phyloP scores from a whole-genome alignment of 805 yeast species.

The Ogataea populi-albae region DNA sequence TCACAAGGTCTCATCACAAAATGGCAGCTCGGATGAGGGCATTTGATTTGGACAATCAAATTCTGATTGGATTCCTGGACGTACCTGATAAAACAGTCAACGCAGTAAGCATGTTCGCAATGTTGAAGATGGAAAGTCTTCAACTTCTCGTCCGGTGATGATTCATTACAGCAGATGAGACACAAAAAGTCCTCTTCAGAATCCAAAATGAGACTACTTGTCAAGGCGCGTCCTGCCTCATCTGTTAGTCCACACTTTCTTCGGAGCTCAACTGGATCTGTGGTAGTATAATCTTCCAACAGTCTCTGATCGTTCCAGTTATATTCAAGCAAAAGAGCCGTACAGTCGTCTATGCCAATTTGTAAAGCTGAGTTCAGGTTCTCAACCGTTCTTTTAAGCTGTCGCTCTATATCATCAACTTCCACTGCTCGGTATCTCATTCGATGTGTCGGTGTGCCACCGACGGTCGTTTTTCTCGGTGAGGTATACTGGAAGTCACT shows the following conservation, averaged over 20 bases:
- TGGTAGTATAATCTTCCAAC: slow-evolving; percentile 49
- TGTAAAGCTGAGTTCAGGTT: slow-evolving; percentile 38
- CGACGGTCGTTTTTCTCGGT: slow-evolving; percentile 17
- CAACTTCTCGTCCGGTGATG: slow-evolving; percentile 29
- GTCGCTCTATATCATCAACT: slow-evolving; percentile 32
- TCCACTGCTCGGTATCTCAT: slow-evolving; percentile 27
- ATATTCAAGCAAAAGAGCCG: slow-evolving; percentile 44
- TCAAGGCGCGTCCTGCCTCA: slow-evolving; percentile 37
- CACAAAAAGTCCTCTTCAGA: slow-evolving; percentile 44
- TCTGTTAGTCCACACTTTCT: slow-evolving; percentile 30
- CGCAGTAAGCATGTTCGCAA: slow-evolving; percentile 74
- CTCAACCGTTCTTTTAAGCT: slow-evolving; percentile 27
- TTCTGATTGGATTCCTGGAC: slow-evolving; percentile 41
- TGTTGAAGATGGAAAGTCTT: slow-evolving; percentile 44
- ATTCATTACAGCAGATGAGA: slow-evolving; percentile 69
- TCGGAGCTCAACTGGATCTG: slow-evolving; percentile 31
- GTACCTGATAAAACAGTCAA: slow-evolving; percentile 64
- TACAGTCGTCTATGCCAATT: slow-evolving; percentile 37
- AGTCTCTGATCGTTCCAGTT: slow-evolving; percentile 60
- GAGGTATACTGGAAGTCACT: slow-evolving; percentile 18
- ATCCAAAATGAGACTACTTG: slow-evolving; percentile 16
- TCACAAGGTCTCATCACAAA: slow-evolving; percentile 42
- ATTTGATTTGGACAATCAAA: slow-evolving; percentile 50
- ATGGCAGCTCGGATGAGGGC: slow-evolving; percentile 61
- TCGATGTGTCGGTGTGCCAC: slow-evolving; percentile 26